Conservation (phyloP, 2,329 filamentous ascomycete genomes). For the Colletotrichum ledebouriae region DNA sequence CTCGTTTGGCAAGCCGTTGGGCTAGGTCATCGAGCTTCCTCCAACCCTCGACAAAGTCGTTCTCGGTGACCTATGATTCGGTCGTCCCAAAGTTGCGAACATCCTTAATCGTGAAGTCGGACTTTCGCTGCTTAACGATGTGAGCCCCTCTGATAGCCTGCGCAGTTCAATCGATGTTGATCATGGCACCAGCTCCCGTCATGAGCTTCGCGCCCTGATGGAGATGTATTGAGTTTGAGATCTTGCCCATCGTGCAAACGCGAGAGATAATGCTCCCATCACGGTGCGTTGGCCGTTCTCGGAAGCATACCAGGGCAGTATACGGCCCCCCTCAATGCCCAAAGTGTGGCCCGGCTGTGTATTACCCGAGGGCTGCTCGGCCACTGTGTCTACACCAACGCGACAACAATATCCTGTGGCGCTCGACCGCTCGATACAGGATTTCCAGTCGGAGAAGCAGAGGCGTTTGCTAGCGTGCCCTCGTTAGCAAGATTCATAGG, state of each 20-base stretch:
- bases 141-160: conserved; percentile 44
- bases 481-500: too few relatives aligned
- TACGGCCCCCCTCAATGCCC: conserved; percentile 42
- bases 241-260: conserved; percentile 47
- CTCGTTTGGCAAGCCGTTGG: background rate
- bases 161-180: conserved; percentile 35
- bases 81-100: conserved; percentile 17
- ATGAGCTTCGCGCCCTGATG: conserved; percentile 37
- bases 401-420: conserved; percentile 47
- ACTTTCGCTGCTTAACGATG: conserved; percentile 18
- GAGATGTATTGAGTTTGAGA: conserved; percentile 45
- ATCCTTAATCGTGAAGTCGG: background rate
- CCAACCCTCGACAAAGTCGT: conserved; percentile 49
- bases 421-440: background rate
- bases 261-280: conserved; percentile 47
- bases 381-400: conserved; percentile 51
- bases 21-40: conserved; percentile 43
- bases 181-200: conserved; percentile 26
- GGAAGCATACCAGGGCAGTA: conserved; percentile 49
- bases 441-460: background rate
- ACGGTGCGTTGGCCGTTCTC: conserved; percentile 47
- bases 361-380: conserved; percentile 44
- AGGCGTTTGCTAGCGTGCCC: background rate
- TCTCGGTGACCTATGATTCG: conserved; percentile 38
- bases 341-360: conserved; percentile 49